Evolutionary conservation across 148 eudicot species (phyloP).

Genomic region (Cornus kousa): DNA sequence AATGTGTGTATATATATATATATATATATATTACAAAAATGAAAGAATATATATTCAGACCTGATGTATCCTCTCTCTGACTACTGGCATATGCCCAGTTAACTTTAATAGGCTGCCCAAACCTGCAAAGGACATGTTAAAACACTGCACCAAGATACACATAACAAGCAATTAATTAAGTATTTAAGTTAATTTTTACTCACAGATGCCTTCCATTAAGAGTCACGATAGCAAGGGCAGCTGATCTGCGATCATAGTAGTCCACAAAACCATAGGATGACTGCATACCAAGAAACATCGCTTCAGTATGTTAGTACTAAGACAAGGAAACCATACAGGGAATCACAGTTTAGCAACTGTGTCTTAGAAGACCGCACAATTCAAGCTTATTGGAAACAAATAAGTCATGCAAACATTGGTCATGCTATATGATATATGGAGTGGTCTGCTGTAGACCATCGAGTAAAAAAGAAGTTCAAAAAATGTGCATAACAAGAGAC

Average conservation of each 20-base stretch:
- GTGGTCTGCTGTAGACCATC: background rate
- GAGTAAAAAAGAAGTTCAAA: background rate
- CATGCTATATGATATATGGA: background rate
- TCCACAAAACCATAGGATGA: constrained; percentile 95
- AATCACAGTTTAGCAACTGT: background rate
- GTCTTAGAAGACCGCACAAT: background rate
- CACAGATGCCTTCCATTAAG: constrained; percentile 81
- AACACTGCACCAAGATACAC: background rate
- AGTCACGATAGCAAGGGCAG: constrained; percentile 77
- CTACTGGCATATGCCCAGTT: constrained; percentile 98
- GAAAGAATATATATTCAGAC: constrained; percentile 28
- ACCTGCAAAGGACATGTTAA: constrained; percentile 43
- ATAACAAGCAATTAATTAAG: background rate
- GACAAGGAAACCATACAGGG: background rate
- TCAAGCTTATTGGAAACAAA: background rate
- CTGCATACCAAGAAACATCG: constrained; percentile 39
- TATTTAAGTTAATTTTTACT: constrained; percentile 21
- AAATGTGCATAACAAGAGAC: constrained; percentile 23
- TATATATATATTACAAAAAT: background rate
- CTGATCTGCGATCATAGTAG: constrained; percentile 89
- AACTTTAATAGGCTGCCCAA: constrained; percentile 94
- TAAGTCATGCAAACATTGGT: background rate
- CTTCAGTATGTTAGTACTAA: background rate
- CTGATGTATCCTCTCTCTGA: constrained; percentile 92
- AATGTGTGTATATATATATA: too few relatives aligned